A percentile compares a stretch with the other conserved stretches of the same genome.
Conservation (phyloP, 257 asterid species). For the Rhazya stricta region DNA sequence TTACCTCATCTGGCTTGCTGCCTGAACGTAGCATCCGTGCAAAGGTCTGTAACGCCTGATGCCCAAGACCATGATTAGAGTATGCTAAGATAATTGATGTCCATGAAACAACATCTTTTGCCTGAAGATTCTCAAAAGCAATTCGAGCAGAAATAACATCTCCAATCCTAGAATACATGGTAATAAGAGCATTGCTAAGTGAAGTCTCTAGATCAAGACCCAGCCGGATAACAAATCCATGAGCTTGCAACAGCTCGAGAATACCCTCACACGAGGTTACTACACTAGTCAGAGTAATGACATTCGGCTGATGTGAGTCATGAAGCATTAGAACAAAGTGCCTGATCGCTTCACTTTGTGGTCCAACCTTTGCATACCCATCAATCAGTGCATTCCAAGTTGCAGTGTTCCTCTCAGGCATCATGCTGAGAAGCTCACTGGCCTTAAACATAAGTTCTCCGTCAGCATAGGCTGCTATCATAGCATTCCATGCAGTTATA, state of each 20-base stretch:
- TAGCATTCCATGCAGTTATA: slow-evolving; percentile 61
- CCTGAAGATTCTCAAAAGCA: slow-evolving; percentile 43
- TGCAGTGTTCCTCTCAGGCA: slow-evolving; percentile 38
- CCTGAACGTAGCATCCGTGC: slow-evolving; percentile 46
- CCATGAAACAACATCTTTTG: slow-evolving; percentile 56
- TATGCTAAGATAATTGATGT: slow-evolving; percentile 58
- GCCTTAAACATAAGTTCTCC: slow-evolving; percentile 31
- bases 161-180: slow-evolving; percentile 55
- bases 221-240: slow-evolving; percentile 44
- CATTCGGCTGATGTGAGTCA: slow-evolving; percentile 34
- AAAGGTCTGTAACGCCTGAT: slow-evolving; percentile 40
- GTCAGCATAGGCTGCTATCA: slow-evolving; percentile 45
- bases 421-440: slow-evolving; percentile 27
- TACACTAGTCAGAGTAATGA: slow-evolving; percentile 47
- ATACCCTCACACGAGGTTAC: slow-evolving; percentile 47
- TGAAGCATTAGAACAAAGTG: slow-evolving; percentile 44
- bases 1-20: slow-evolving; percentile 52
- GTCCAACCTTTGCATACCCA: slow-evolving; percentile 42
- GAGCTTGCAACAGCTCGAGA: slow-evolving; percentile 42
- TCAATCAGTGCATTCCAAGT: slow-evolving; percentile 55
- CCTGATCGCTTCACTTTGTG: slow-evolving; percentile 43
- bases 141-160: slow-evolving; percentile 45
- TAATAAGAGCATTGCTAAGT: slow-evolving; percentile 46
- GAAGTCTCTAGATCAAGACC: slow-evolving; percentile 47
- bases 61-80: slow-evolving; percentile 45